Percentiles rank a stretch among this genome's conserved stretches.
Conservation (phyloP, 179 eudicot genomes). For the Drosera spatulata region DNA sequence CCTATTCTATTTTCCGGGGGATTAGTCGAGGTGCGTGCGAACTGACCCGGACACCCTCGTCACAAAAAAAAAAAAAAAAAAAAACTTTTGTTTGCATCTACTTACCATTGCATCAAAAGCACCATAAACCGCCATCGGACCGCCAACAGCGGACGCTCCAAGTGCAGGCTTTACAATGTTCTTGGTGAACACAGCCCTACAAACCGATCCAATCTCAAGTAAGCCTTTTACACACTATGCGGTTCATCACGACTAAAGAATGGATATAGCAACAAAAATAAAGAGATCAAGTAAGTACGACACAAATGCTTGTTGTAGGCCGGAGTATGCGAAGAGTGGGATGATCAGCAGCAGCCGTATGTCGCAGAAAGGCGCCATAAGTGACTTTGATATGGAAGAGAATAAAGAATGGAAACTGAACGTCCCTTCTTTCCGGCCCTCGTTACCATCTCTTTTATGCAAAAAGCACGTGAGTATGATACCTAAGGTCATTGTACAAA, state of each 20-base stretch:
- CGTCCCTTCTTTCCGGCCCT: conserved; percentile 34
- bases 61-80: not conserved
- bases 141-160: conserved; percentile 91
- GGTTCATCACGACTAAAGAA: not conserved
- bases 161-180: conserved; percentile 70
- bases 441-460: conserved; percentile 41
- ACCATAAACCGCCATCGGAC: conserved; percentile 93
- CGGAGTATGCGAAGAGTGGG: conserved; percentile 94
- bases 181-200: conserved; percentile 87
- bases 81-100: not conserved
- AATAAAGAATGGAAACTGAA: conserved; percentile 31
- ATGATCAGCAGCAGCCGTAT: conserved; percentile 61
- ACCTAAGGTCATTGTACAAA: conserved; percentile 73
- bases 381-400: conserved; percentile 42
- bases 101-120: conserved; percentile 91
- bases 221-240: not conserved
- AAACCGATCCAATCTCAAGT: not conserved
- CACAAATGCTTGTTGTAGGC: conserved; percentile 95
- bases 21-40: no score
- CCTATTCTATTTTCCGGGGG: no score
- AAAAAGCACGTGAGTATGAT: conserved; percentile 80
- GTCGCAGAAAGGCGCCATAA: conserved; percentile 53
- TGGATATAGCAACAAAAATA: not conserved
- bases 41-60: not conserved
- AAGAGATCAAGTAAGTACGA: conserved; percentile 34